Evolutionary conservation across 345 rosid genomes (phyloP).

Genomic region (Murraya koenigii): DNA sequence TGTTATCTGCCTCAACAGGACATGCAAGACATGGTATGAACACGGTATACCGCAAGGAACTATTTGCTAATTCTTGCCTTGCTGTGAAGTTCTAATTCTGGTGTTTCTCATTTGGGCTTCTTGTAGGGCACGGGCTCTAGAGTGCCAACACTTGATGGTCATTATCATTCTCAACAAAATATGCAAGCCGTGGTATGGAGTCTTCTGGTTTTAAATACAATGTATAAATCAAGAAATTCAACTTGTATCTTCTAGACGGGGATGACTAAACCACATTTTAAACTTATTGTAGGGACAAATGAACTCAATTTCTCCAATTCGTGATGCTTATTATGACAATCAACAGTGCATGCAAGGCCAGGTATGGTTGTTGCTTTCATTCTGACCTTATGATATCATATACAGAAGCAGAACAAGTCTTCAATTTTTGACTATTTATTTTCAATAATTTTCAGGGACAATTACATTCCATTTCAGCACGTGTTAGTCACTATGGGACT

Average conservation of each 20-base stretch:
- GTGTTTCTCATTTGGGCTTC: constrained; percentile 4
- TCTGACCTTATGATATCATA: background rate
- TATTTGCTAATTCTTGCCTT: background rate
- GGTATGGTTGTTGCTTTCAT: constrained; percentile 20
- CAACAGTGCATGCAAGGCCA: constrained; percentile 36
- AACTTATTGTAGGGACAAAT: constrained; percentile 25
- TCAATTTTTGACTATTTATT: constrained; percentile 12
- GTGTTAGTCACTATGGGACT: constrained; percentile 35
- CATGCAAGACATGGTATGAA: constrained; percentile 36
- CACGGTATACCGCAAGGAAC: background rate
- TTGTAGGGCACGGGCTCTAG: constrained; percentile 47
- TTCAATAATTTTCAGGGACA: constrained; percentile 40
- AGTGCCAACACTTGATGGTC: constrained; percentile 41
- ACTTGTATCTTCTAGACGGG: constrained; percentile 1
- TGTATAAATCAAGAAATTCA: background rate
- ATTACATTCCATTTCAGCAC: constrained; percentile 34
- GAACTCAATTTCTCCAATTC: constrained; percentile 34
- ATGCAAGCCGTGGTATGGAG: constrained; percentile 44
- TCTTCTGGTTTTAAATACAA: background rate
- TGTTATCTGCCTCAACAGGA: constrained; percentile 47
- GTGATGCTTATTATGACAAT: constrained; percentile 40
- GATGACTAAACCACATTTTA: background rate
- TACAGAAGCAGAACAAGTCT: background rate
- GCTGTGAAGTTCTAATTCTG: background rate
- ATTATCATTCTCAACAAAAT: constrained; percentile 38